Base-by-base conservation (phyloP, 306 rosid genomes). In the Nissolia schottii region DNA sequence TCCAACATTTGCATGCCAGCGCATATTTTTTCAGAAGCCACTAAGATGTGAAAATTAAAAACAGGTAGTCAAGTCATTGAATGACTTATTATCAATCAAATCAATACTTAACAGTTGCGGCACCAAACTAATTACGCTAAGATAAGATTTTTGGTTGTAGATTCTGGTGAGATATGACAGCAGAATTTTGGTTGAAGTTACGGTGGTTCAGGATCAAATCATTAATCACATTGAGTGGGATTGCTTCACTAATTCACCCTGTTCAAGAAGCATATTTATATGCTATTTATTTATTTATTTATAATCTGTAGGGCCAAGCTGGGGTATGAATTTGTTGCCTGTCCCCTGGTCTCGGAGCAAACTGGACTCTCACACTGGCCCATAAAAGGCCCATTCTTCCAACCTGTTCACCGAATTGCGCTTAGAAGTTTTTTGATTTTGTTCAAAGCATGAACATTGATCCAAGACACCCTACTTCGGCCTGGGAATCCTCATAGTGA, bases 361-460 rank as follows among this genome's bases (percentile, higher is more conserved):
- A 56, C 46, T 64, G 32, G 55, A 13, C 69, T 56, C 55, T 71
- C 6, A 24, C 3, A 1, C 20, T 8, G 77, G 61, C 73, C 71
- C 74, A 63, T 27, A 31, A 29, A 16, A 62, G 67, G 78, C 75
- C 83, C 79, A 66, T 49, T 49, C 10, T 49, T 37, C 58, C 51
- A 67, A 25, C 19, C 45, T 32, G 46, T 31, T 64, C 31, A 4
- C 28, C 2, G 5, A 14, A 20, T n/a, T n/a, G n/a, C 7, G 1
- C 25, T 34, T 25, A 57, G 19, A 45, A 13, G 3, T 18, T 43
- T 22, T 22, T 43, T 57, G 15, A 68, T 45, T 75, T 35, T 32
- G n/a, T 23, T 40, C 31, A 63, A 41, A 22, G 27, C 46, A 43
- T 15, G 31, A 57, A 2, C 27, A 63, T 53, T 40, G 55, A 78